Conservation (phyloP, 2,329 filamentous ascomycete genomes). For the Akanthomyces muscarius region DNA sequence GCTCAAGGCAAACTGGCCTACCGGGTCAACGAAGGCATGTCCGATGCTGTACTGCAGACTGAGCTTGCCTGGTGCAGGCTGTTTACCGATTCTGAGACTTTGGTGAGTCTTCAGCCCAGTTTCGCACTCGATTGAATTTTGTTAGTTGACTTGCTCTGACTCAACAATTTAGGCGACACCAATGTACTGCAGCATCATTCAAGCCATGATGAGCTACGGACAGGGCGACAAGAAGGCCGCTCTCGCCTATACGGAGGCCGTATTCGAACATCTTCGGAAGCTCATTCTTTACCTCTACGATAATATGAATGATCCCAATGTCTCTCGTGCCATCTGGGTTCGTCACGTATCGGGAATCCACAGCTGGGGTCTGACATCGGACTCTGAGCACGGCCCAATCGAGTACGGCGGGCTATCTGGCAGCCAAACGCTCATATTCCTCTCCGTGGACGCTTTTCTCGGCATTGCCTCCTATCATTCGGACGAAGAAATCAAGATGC, state of each 20-base stretch:
- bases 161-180: background rate
- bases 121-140: background rate
- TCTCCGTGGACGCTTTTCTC: background rate
- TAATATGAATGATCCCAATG: conserved; percentile 7
- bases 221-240: background rate
- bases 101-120: background rate
- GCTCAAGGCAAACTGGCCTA: background rate
- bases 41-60: background rate
- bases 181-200: conserved; percentile 12
- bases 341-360: conserved; percentile 11
- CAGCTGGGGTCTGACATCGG: conserved; percentile 9
- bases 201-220: conserved; percentile 6
- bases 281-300: conserved; percentile 2
- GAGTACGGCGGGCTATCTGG: conserved; percentile 9
- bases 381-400: background rate
- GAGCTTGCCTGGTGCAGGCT: conserved; percentile 10
- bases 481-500: background rate
- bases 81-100: background rate
- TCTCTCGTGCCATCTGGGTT: conserved; percentile 9
- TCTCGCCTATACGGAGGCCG: background rate
- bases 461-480: background rate
- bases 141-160: background rate
- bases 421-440: conserved; percentile 11
- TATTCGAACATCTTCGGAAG: background rate
- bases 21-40: conserved; percentile 7